Evolutionary conservation across 441 rosid species (phyloP).

Genomic region (Pelargonium citronellum): DNA sequence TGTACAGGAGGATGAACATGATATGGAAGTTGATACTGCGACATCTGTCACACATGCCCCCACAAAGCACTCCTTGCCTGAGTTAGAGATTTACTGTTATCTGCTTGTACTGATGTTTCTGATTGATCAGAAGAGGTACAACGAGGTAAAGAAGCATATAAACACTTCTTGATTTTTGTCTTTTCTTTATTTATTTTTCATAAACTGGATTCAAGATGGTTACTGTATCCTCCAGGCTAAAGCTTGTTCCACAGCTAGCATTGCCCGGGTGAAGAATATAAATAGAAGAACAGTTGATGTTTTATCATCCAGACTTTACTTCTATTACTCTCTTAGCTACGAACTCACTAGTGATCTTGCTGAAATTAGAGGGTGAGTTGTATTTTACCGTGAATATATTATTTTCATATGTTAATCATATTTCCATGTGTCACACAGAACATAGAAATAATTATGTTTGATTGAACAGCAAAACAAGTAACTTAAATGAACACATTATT

Average conservation of each 20-base stretch:
- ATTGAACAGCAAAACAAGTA: no score
- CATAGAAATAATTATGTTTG: no score
- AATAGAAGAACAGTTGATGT: constrained; percentile 71
- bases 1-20: constrained; percentile 55
- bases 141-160: constrained; percentile 34
- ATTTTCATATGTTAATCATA: neutral
- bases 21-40: constrained; percentile 36
- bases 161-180: no score
- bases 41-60: constrained; percentile 36
- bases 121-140: constrained; percentile 63
- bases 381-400: neutral
- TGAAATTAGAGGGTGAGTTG: constrained; percentile 60
- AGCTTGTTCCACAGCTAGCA: constrained; percentile 58
- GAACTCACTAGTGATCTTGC: constrained; percentile 61
- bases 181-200: no score
- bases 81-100: constrained; percentile 59
- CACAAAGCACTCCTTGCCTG: constrained; percentile 43
- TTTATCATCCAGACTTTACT: constrained; percentile 59
- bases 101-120: constrained; percentile 55
- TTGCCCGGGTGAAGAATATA: constrained; percentile 46
- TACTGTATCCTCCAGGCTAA: constrained; percentile 13
- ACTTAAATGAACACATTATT: no score
- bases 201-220: no score
- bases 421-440: neutral
- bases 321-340: constrained; percentile 63